phyloP scores from a whole-genome alignment of 2,329 filamentous ascomycete species.

The Claviceps spartinae region DNA sequence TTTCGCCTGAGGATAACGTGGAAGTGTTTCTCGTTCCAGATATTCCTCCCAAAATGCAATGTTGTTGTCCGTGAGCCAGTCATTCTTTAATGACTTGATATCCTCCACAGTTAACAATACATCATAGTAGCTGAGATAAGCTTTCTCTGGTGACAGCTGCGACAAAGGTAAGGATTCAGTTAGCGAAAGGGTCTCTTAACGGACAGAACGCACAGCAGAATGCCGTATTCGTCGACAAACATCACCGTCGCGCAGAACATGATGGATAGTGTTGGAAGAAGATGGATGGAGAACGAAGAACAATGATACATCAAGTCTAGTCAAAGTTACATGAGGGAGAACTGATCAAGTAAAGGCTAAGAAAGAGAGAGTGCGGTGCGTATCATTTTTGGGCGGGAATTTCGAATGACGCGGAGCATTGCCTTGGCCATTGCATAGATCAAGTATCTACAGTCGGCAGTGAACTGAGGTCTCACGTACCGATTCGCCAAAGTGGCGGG shows the following conservation, averaged over 20 bases:
- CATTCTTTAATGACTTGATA: conserved; percentile 72
- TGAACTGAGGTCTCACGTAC: conserved; percentile 18
- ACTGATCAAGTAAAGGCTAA: too few species aligned
- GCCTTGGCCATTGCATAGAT: neutral
- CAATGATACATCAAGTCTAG: too few species aligned
- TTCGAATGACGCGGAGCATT: neutral
- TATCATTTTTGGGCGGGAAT: too few species aligned
- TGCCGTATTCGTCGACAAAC: too few species aligned
- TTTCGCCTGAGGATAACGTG: conserved; percentile 64
- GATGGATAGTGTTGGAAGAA: too few species aligned
- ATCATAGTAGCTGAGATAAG: conserved; percentile 29
- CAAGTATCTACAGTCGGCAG: neutral
- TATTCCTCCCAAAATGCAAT: conserved; percentile 98
- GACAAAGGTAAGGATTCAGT: neutral
- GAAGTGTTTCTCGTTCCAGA: conserved; percentile 79
- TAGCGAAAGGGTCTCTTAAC: neutral
- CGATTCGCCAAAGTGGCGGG: conserved; percentile 34
- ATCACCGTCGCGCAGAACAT: neutral
- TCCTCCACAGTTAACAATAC: conserved; percentile 66
- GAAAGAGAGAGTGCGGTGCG: too few species aligned
- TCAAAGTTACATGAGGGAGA: too few species aligned
- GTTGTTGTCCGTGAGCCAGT: conserved; percentile 96
- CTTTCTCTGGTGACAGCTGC: conserved; percentile 34
- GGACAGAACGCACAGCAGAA: neutral
- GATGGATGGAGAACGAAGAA: too few species aligned